These are phyloP conservation scores for Cystobasidium onofrii DNA, from an alignment of 768 basidiomycete species.

Conservation along the genomic window DNA sequence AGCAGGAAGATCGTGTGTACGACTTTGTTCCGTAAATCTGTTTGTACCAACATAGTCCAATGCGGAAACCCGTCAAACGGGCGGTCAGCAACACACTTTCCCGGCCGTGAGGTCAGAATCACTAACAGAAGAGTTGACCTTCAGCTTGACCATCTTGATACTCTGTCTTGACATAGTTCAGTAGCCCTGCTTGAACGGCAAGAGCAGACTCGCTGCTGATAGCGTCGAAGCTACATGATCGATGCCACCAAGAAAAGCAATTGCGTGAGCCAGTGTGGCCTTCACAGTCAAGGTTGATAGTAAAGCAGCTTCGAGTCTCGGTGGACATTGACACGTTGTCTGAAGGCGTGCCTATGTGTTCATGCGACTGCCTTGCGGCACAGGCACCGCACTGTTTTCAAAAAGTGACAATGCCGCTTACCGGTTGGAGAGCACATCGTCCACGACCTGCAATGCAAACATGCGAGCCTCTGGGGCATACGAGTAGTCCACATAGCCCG, in stretches of 20 bases:
- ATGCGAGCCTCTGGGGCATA: conserved; percentile 37
- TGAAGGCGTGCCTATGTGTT: neutral
- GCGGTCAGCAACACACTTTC: neutral
- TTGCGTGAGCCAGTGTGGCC: neutral
- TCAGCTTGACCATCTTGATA: conserved; percentile 37
- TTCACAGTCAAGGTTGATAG: neutral
- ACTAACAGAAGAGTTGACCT: conserved; percentile 38
- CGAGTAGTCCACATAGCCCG: neutral
- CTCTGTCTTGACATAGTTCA: conserved; percentile 37
- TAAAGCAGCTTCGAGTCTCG: neutral
- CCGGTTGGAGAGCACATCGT: conserved; percentile 35
- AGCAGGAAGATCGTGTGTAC: conserved; percentile 80
- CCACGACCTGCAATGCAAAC: conserved; percentile 41
- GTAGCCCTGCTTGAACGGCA: conserved; percentile 33
- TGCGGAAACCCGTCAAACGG: neutral
- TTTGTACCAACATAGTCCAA: neutral
- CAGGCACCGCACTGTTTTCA: neutral
- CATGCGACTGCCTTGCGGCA: neutral
- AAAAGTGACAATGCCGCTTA: neutral
- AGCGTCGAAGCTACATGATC: conserved; percentile 28
- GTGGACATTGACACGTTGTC: neutral
- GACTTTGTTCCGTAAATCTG: conserved; percentile 46
- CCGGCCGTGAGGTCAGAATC: neutral
- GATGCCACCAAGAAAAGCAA: neutral
- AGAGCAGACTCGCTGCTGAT: conserved; percentile 33